phyloP scores from a whole-genome alignment of 495 filamentous ascomycete genomes.

The Annulohypoxylon nitens region DNA sequence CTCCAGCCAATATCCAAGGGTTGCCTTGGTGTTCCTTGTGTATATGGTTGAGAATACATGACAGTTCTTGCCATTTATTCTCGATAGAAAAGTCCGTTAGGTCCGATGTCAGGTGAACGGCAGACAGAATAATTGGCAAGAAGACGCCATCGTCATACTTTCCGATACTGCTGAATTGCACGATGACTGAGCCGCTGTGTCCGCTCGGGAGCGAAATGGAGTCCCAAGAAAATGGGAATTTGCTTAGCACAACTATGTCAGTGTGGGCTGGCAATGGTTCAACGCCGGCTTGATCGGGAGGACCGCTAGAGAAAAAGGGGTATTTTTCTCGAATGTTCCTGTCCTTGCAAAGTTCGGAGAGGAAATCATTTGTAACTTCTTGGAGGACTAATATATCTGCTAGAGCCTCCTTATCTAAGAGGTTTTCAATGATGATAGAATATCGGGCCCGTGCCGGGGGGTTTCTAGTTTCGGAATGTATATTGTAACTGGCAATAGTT shows the following conservation, averaged over 20 bases:
- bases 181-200: conserved; percentile 66
- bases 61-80: conserved; percentile 63
- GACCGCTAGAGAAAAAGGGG: conserved; percentile 64
- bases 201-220: conserved; percentile 59
- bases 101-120: conserved; percentile 67
- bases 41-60: conserved; percentile 59
- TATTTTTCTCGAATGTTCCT: conserved; percentile 60
- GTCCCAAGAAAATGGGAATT: conserved; percentile 63
- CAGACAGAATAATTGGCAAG: conserved; percentile 58
- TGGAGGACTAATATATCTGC: conserved; percentile 67
- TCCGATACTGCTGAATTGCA: conserved; percentile 54
- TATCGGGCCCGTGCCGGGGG: conserved; percentile 63
- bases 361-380: conserved; percentile 70
- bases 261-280: conserved; percentile 65
- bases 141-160: conserved; percentile 33
- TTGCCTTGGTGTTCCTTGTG: conserved; percentile 49
- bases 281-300: conserved; percentile 61
- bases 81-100: conserved; percentile 66
- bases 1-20: conserved; percentile 68
- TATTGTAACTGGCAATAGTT: conserved; percentile 66
- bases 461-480: conserved; percentile 65
- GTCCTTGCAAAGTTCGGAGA: conserved; percentile 62
- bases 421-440: conserved; percentile 60
- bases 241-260: conserved; percentile 68
- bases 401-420: conserved; percentile 53